Conservation (phyloP, 2,329 filamentous ascomycete genomes). For the Cordyceps cicadae region DNA sequence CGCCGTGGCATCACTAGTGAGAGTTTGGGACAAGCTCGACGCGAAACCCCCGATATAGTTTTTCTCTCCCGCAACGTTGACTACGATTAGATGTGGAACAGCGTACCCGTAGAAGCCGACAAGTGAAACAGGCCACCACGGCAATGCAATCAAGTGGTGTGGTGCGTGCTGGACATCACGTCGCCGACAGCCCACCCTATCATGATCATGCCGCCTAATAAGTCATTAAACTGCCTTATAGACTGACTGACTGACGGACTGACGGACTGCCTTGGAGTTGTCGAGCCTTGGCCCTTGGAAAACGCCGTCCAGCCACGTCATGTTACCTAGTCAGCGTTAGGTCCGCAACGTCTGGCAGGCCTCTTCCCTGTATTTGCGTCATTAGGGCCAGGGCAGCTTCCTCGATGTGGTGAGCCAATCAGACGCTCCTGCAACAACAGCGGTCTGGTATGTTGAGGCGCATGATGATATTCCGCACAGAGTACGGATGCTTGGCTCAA, state of each 20-base stretch:
- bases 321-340: neutral
- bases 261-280: neutral
- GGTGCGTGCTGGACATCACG: too few species aligned
- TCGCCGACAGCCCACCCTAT: too few species aligned
- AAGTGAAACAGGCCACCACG: neutral
- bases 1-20: neutral
- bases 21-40: neutral
- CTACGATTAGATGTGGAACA: neutral
- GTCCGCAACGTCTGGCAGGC: neutral
- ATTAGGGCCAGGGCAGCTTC: neutral
- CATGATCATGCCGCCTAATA: neutral
- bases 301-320: conserved; percentile 1
- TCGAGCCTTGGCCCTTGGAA: neutral
- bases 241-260: neutral
- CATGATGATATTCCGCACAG: neutral
- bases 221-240: neutral
- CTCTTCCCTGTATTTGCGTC: neutral
- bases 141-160: neutral
- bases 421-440: neutral
- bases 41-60: neutral
- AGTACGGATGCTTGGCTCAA: neutral
- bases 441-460: neutral
- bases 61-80: neutral
- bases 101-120: neutral
- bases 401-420: neutral